Conservation (phyloP, 106 monocot species). For the Platanthera zijinensis region DNA sequence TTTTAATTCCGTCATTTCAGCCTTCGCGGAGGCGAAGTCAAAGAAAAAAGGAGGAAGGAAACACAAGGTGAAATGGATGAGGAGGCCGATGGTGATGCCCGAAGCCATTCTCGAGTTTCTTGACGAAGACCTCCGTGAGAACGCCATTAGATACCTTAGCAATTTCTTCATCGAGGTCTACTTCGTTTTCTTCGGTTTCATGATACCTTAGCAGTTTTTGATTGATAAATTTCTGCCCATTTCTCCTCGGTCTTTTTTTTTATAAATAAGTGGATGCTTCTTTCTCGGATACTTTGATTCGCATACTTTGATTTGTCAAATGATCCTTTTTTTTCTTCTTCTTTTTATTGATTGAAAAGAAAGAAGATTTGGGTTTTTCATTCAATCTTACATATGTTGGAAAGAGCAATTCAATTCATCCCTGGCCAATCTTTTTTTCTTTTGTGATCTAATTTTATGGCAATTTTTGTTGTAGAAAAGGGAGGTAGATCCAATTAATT, state of each 20-base stretch:
- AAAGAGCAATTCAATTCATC: neutral
- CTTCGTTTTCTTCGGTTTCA: slow-evolving; percentile 3
- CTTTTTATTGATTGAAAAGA: neutral
- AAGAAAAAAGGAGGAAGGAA: slow-evolving; percentile 24
- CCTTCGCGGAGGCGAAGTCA: slow-evolving; percentile 13
- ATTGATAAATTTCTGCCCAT: neutral
- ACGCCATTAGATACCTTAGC: slow-evolving; percentile 43
- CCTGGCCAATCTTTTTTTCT: neutral
- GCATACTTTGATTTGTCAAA: neutral
- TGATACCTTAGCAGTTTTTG: neutral
- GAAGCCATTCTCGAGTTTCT: slow-evolving; percentile 39
- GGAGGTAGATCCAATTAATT: slow-evolving; percentile 40
- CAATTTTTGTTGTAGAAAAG: slow-evolving; percentile 23
- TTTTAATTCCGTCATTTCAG: neutral
- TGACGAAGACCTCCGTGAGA: slow-evolving; percentile 38
- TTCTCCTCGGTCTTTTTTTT: neutral
- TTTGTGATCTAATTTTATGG: neutral
- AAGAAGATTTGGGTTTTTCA: neutral
- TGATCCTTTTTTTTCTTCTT: neutral
- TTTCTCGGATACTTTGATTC: neutral
- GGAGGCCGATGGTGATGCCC: slow-evolving; percentile 38
- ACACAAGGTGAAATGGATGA: slow-evolving; percentile 50
- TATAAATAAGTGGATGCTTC: neutral
- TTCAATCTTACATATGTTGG: neutral
- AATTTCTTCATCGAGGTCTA: slow-evolving; percentile 39